Evolutionary conservation across 1,284 basidiomycete species (phyloP), one percentile per base, ranked within the genome.

Genomic region (Puccinia coronata): DNA sequence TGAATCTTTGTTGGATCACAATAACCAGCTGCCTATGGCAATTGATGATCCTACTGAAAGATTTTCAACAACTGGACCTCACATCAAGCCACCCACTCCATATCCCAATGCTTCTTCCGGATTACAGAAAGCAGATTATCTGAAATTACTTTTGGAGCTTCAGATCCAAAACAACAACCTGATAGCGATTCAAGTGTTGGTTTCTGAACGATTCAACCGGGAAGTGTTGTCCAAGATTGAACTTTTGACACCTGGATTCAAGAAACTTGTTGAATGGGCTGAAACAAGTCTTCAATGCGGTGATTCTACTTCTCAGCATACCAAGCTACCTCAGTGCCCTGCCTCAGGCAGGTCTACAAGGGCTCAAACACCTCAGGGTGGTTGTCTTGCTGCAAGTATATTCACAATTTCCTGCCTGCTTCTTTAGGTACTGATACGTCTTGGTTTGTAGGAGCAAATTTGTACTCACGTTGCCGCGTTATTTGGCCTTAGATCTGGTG

Each of bases 311-410:
- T 5, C 28, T 28, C 55, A n/a, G n/a, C n/a, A n/a, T 57, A 57
- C 55, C 16, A 57, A 25, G 6, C 28, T 28, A 4, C 5, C n/a
- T 25, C 11, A 9, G 55, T 14, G n/a, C 8, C n/a, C 55, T 28
- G 28, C 55, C n/a, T 4, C 55, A 25, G n/a, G 55, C 55, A n/a
- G 31, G 11, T 34, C n/a, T n/a, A n/a, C n/a, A n/a, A n/a, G n/a
- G n/a, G n/a, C n/a, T n/a, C n/a, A 31, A 20, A 67, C 65, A n/a
- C 65, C 65, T 67, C 25, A 9, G 3, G 61, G 61, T 9, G 61
- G 61, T 39, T 18, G 61, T 18, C 34, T 65, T 41, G 65, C 65
- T 67, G 65, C 43, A 67, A 23, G 65, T 67, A 28, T 5, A 31
- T 9, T 9, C 20, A 28, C 25, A 9, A 28, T n/a, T 28, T 4